Evolutionary conservation across 2,329 filamentous ascomycete species (phyloP), one percentile per base, ranked within the genome.

Genomic region (Arthrinium puccinioides): DNA sequence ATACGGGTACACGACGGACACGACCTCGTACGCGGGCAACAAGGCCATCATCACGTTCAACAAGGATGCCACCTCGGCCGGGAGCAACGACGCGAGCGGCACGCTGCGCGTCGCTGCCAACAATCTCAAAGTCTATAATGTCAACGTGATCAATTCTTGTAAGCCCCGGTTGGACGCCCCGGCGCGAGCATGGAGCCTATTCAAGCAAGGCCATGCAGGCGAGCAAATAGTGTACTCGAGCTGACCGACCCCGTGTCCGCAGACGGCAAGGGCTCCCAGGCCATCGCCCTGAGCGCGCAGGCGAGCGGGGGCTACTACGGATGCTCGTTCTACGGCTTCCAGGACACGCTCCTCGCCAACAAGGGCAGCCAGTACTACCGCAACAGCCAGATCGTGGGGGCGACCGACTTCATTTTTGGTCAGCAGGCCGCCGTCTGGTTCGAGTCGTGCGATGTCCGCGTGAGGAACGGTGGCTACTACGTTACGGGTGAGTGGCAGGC

Each of bases 81-180:
- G 64, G 27, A 69, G 54, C 47, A 74, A 82, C 44, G 78, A 82
- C 44, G 52, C 56, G 40, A 79, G 63, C 1, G 66, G 59, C 2
- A 68, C 66, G 0, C 55, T 72, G 20, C 53, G 64, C 9, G 60
- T 68, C 19, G 60, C 63, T 47, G 65, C 70, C 1, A 50, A 56
- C 5, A 67, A 73, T 46, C 66, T 81, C 41, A 72, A 70, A 46
- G 58, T 81, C 14, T 83, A 82, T 61, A 82, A 82, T 45, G 63
- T 83, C 52, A 76, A 71, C 37, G 56, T 72, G 9, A 55, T 58
- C 10, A 72, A 72, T 45, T 60, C 58, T 0, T 67, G 48, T 52
- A 31, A 28, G 46, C 47, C 21, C 5, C 6, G 3, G 14, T 16
- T 21, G 16, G n/a, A 11, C 9, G 20, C 18, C n/a, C n/a, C 6